Evolutionary conservation across 2,329 filamentous ascomycete genomes (phyloP).

Genomic region (Coniochaeta ligniaria): DNA sequence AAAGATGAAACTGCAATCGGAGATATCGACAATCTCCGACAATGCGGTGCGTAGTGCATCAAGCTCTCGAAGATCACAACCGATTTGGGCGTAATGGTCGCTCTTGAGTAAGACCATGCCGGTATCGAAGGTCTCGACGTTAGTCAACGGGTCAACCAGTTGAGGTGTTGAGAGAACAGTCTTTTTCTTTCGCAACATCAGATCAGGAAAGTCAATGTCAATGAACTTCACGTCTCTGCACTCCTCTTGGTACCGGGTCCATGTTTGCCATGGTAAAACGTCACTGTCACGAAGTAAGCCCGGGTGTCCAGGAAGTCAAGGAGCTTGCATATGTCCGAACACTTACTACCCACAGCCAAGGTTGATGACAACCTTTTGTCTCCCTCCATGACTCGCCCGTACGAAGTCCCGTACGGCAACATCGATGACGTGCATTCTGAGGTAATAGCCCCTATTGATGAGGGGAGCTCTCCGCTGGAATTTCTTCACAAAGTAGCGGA

Average conservation of each 20-base stretch:
- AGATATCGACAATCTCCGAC: slow-evolving; percentile 47
- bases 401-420: slow-evolving; percentile 68
- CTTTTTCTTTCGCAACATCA: slow-evolving; percentile 67
- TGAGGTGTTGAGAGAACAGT: slow-evolving; percentile 58
- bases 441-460: slow-evolving; percentile 18
- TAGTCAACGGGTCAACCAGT: slow-evolving; percentile 44
- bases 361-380: slow-evolving; percentile 72
- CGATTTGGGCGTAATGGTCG: slow-evolving; percentile 68
- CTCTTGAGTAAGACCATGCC: slow-evolving; percentile 53
- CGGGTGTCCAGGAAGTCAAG: neutral
- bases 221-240: slow-evolving; percentile 61
- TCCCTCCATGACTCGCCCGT: slow-evolving; percentile 34
- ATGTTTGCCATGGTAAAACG: slow-evolving; percentile 77
- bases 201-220: slow-evolving; percentile 78
- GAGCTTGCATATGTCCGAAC: neutral
- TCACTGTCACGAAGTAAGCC: slow-evolving; percentile 47
- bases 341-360: slow-evolving; percentile 85
- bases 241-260: slow-evolving; percentile 55
- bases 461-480: slow-evolving; percentile 2
- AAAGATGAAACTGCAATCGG: slow-evolving; percentile 62
- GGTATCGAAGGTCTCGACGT: slow-evolving; percentile 29
- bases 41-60: slow-evolving; percentile 52
- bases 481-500: slow-evolving; percentile 71
- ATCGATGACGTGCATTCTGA: slow-evolving; percentile 78
- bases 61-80: slow-evolving; percentile 72